A percentile compares a stretch with the other conserved stretches of the same genome.
These are phyloP conservation scores for Xylariaceae sp. DNA, from an alignment of 2,329 filamentous ascomycete species.

Conservation along the genomic window DNA sequence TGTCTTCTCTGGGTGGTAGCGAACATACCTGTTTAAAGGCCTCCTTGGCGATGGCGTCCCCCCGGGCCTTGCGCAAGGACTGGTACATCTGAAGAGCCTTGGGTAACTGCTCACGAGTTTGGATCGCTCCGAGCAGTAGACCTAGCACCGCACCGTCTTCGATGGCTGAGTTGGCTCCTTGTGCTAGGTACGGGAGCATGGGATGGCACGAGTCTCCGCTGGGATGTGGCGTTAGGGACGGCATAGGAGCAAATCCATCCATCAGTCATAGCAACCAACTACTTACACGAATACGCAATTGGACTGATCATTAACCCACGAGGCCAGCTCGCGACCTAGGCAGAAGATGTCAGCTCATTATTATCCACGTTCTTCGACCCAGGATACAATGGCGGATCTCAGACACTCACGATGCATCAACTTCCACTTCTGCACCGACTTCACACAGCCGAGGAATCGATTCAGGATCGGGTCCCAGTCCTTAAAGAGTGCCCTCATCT, in stretches of 20 bases:
- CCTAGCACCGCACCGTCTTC: slow-evolving; percentile 65
- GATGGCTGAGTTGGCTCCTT: slow-evolving; percentile 61
- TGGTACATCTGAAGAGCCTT: slow-evolving; percentile 42
- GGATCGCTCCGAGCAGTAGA: slow-evolving; percentile 47
- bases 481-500: slow-evolving; percentile 55
- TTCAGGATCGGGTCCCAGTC: slow-evolving; percentile 58
- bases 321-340: slow-evolving; percentile 37
- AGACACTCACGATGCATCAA: slow-evolving; percentile 46
- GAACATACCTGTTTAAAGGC: slow-evolving; percentile 52
- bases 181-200: slow-evolving; percentile 59
- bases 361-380: too few relatives aligned
- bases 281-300: slow-evolving; percentile 46
- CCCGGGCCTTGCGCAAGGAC: slow-evolving; percentile 41
- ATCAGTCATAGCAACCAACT: slow-evolving; percentile 23
- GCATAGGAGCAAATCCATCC: slow-evolving; percentile 1
- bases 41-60: slow-evolving; percentile 53
- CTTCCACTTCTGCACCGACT: slow-evolving; percentile 63
- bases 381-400: slow-evolving; percentile 1
- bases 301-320: slow-evolving; percentile 45
- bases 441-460: slow-evolving; percentile 43
- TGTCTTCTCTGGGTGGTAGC: too few relatives aligned
- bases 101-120: slow-evolving; percentile 40
- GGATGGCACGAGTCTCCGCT: slow-evolving; percentile 58
- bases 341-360: background rate
- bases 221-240: slow-evolving; percentile 8